phyloP scores from a whole-genome alignment of 2,329 filamentous ascomycete species.

The Colletotrichum tabaci region DNA sequence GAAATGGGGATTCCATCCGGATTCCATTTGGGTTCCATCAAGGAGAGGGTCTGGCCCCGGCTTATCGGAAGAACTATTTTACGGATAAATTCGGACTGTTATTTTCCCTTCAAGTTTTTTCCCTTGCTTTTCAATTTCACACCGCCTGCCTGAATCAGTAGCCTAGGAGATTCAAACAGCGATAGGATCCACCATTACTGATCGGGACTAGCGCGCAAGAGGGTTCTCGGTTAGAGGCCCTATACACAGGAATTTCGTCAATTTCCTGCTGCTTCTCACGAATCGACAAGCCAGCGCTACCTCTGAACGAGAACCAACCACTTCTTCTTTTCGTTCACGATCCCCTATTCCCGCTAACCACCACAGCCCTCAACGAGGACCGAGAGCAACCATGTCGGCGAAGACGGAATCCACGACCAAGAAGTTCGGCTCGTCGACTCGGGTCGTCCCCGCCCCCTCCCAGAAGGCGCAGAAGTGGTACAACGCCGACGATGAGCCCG shows the following conservation, averaged over 20 bases:
- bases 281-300: slow-evolving; percentile 27
- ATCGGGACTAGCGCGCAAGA: slow-evolving; percentile 51
- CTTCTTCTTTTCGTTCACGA: slow-evolving; percentile 46
- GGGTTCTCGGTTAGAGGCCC: slow-evolving; percentile 52
- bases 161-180: not conserved
- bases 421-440: slow-evolving; percentile 98
- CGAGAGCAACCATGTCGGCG: slow-evolving; percentile 74
- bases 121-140: not conserved
- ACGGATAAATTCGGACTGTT: not conserved
- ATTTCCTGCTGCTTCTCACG: slow-evolving; percentile 8
- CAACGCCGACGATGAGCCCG: slow-evolving; percentile 90
- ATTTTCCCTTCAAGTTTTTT: not conserved
- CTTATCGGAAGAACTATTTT: not conserved
- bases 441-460: slow-evolving; percentile 86
- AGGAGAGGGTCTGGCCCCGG: slow-evolving; percentile 12
- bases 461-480: slow-evolving; percentile 99
- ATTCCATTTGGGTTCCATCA: not conserved
- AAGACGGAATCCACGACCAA: slow-evolving; percentile 83
- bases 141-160: not conserved
- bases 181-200: not conserved
- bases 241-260: slow-evolving; percentile 32
- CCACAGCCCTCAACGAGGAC: slow-evolving; percentile 42
- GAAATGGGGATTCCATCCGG: not conserved
- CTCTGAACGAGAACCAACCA: slow-evolving; percentile 37
- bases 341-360: slow-evolving; percentile 45